Percentiles rank a stretch among this genome's conserved stretches.
phyloP scores from a whole-genome alignment of 108 stramenopile genomes.

The Epipyxis sp. region DNA sequence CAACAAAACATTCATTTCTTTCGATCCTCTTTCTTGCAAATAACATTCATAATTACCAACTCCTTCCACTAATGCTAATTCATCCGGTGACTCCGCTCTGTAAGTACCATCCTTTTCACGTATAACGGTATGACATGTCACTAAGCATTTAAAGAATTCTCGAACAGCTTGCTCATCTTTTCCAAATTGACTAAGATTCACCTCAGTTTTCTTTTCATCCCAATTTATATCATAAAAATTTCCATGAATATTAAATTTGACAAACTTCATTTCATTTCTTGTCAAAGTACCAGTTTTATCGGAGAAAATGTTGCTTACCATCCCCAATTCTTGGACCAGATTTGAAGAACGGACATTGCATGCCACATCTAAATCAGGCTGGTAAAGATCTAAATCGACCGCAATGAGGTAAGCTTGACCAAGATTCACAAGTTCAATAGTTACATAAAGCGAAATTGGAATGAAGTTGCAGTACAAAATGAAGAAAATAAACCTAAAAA shows the following conservation, averaged over 20 bases:
- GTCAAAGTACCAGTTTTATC: conserved; percentile 87
- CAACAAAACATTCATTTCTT: conserved; percentile 9
- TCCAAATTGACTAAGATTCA: background rate
- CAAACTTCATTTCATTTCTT: conserved; percentile 94
- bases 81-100: conserved; percentile 60
- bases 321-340: conserved; percentile 57
- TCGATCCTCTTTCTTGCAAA: conserved; percentile 58
- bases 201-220: background rate
- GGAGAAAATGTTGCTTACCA: conserved; percentile 57
- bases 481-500: conserved; percentile 74
- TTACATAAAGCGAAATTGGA: conserved; percentile 63
- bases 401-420: conserved; percentile 55
- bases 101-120: conserved; percentile 41
- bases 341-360: conserved; percentile 55
- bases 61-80: conserved; percentile 58
- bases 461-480: conserved; percentile 70
- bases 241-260: conserved; percentile 84
- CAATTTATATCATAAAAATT: conserved; percentile 54
- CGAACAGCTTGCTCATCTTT: conserved; percentile 11
- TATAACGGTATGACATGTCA: conserved; percentile 56
- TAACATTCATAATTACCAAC: conserved; percentile 58
- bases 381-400: conserved; percentile 58
- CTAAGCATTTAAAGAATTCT: conserved; percentile 47
- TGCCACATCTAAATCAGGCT: conserved; percentile 55
- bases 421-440: conserved; percentile 60